phyloP scores from a whole-genome alignment of 164 flowering plant genomes.

The Kalanchoe fedtschenkoi region DNA sequence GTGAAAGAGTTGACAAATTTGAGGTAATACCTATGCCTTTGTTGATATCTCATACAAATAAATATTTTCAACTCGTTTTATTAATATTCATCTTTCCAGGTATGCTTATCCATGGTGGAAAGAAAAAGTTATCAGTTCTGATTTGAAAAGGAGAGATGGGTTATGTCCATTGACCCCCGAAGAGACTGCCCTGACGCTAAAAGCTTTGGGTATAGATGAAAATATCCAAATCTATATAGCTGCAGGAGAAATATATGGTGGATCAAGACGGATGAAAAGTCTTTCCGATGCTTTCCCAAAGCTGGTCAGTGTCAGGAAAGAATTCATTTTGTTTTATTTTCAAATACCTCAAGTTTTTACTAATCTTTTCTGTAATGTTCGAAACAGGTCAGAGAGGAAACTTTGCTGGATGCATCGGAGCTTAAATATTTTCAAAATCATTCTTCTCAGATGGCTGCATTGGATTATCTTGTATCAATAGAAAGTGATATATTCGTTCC shows the following conservation, averaged over 20 bases:
- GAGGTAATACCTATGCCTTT: slow-evolving; percentile 26
- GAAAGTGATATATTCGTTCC: slow-evolving; percentile 95
- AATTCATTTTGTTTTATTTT: neutral
- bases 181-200: slow-evolving; percentile 67
- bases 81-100: slow-evolving; percentile 23
- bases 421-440: slow-evolving; percentile 79
- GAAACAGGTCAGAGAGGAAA: slow-evolving; percentile 86
- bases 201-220: slow-evolving; percentile 65
- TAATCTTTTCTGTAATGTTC: neutral
- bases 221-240: slow-evolving; percentile 71
- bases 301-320: slow-evolving; percentile 39
- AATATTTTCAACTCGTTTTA: neutral
- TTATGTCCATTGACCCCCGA: slow-evolving; percentile 90
- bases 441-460: slow-evolving; percentile 94
- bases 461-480: slow-evolving; percentile 87
- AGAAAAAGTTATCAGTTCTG: slow-evolving; percentile 76
- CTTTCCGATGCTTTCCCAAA: slow-evolving; percentile 60
- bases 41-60: neutral
- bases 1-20: slow-evolving; percentile 33
- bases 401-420: slow-evolving; percentile 66
- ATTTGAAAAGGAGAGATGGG: slow-evolving; percentile 73
- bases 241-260: slow-evolving; percentile 89
- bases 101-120: slow-evolving; percentile 99
- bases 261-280: slow-evolving; percentile 56
- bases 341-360: neutral